Conservation (phyloP, 2,329 filamentous ascomycete species). For the Fusarium tuaranense region DNA sequence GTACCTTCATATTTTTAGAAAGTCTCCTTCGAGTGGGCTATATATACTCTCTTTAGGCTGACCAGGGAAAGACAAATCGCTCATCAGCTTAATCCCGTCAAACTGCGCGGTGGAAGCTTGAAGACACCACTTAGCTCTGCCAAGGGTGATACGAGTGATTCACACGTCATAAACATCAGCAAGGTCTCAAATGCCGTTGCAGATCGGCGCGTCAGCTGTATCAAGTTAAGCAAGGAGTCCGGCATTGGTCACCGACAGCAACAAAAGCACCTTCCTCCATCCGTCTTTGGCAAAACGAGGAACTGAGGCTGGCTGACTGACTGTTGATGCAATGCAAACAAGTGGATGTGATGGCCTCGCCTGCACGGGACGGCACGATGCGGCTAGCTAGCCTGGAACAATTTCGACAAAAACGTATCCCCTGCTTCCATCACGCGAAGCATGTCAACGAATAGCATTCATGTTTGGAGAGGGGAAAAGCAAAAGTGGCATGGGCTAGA, state of each 20-base stretch:
- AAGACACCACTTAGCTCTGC: neutral
- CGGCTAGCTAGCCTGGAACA: neutral
- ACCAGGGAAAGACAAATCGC: neutral
- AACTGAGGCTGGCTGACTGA: neutral
- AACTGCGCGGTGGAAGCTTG: neutral
- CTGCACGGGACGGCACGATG: neutral
- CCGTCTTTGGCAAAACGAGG: neutral
- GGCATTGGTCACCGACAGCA: neutral
- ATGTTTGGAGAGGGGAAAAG: neutral
- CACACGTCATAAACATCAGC: neutral
- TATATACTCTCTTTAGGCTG: neutral
- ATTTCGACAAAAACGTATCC: neutral
- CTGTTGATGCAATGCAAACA: neutral
- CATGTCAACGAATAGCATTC: neutral
- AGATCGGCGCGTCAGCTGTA: neutral
- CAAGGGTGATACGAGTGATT: neutral
- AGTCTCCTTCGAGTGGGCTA: neutral
- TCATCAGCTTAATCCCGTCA: neutral
- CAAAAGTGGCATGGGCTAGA: constrained; percentile 3
- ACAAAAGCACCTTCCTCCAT: neutral
- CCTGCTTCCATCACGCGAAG: neutral
- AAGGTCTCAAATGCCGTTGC: neutral
- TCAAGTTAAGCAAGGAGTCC: neutral
- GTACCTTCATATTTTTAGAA: neutral
- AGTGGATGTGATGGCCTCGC: neutral